Base-by-base conservation (phyloP, 2,329 filamentous ascomycete species). In the Claviceps digitariae region DNA sequence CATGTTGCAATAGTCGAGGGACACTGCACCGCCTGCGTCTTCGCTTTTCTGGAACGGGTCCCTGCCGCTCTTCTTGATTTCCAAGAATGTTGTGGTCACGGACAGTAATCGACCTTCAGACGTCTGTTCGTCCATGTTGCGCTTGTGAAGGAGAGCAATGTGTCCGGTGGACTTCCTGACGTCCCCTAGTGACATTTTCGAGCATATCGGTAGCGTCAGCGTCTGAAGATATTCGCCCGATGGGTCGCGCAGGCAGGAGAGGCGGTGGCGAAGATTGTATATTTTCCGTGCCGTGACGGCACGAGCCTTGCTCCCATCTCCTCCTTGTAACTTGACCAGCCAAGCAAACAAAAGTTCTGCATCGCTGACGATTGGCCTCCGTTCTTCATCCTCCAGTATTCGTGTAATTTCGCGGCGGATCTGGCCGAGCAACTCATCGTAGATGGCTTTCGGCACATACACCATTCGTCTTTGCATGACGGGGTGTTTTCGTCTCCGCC, bases 291-390 rank as follows among this genome's bases (percentile, higher is more conserved):
- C 34, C 5, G 50, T 8, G 20, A 54, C 49, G 17, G 48, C 46
- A 10, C 52, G 38, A 25, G 48, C 17, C 34, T 53, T 51, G 23
- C 25, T 50, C n/a, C 20, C 17, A 12, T 20, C 49, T 41, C 52
- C 52, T 8, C 46, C 48, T 23, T 56, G 54, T 23, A 56, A 38
- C 25, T 54, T 54, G 46, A 31, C 50, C 9, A 56, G n/a, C 52
- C 54, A 56, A 7, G 54, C 54, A 12, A 56, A 23, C 31, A 54
- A 20, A 7, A 56, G 54, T 23, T 56, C 54, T 31, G 54, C 52
- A 21, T 53, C 54, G 41, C 23, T 56, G 17, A 53, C 36, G 8
- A 46, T 36, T 43, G 54, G 25, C 20, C 51, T 21, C 13, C 47
- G 51, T 43, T 50, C 40, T n/a, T 54, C 54, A 21, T 50, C 40